A percentile compares a stretch with the other conserved stretches of the same genome.
These are phyloP conservation scores for Hypocrella siamensis DNA, from an alignment of 2,329 filamentous ascomycete species.

Conservation along the genomic window DNA sequence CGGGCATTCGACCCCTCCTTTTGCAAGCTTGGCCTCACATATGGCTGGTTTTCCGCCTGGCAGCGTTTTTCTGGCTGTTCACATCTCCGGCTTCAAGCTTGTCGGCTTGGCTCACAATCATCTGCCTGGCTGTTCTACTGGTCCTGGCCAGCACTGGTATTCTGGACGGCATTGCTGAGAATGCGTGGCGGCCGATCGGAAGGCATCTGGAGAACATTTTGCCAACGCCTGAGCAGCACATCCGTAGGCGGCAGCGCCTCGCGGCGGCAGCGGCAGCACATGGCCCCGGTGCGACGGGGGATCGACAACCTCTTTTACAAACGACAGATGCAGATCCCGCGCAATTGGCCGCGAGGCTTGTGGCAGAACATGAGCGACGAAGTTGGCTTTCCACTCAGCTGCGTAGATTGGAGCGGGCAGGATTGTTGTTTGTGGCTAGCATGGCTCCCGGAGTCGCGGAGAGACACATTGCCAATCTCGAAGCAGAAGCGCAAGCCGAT, in stretches of 20 bases:
- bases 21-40: constrained; percentile 39
- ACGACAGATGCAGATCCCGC: constrained; percentile 27
- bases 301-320: constrained; percentile 10
- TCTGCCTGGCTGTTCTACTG: constrained; percentile 35
- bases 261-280: too few relatives aligned
- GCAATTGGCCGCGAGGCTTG: constrained; percentile 36
- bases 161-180: constrained; percentile 37
- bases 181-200: constrained; percentile 39
- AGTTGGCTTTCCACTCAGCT: constrained; percentile 23
- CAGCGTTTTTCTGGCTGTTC: constrained; percentile 49
- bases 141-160: constrained; percentile 45
- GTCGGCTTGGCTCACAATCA: constrained; percentile 41
- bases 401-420: constrained; percentile 40
- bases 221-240: constrained; percentile 26
- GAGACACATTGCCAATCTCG: constrained; percentile 43
- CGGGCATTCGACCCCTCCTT: constrained; percentile 16
- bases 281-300: constrained; percentile 9
- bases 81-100: constrained; percentile 41
- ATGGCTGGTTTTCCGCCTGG: constrained; percentile 43
- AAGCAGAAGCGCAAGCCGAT: constrained; percentile 31
- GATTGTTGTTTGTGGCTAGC: constrained; percentile 48
- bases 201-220: constrained; percentile 44
- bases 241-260: constrained; percentile 2
- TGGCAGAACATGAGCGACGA: constrained; percentile 21
- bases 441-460: constrained; percentile 51